Evolutionary conservation across 352 stramenopile species (phyloP).

Genomic region (Phytophthora palmivora): DNA sequence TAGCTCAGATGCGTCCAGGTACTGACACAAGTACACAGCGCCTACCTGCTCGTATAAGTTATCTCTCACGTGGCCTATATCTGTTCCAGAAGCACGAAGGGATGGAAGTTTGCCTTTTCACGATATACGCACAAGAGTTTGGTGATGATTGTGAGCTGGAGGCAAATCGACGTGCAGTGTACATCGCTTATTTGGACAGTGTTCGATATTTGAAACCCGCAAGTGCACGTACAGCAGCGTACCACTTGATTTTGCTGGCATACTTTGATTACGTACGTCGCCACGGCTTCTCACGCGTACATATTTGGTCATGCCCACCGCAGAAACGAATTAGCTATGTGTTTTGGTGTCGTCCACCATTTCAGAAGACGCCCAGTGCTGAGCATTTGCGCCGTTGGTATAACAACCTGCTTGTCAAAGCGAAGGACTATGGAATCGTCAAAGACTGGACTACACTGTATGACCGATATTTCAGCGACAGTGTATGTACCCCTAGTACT

Average conservation of each 20-base stretch:
- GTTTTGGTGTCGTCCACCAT: slow-evolving; percentile 96
- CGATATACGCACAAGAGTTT: slow-evolving; percentile 94
- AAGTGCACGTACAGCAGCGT: slow-evolving; percentile 90
- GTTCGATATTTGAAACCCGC: slow-evolving; percentile 83
- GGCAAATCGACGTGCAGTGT: slow-evolving; percentile 79
- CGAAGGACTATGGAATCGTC: slow-evolving; percentile 70
- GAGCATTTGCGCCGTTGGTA: slow-evolving; percentile 97
- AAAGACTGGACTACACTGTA: slow-evolving; percentile 72
- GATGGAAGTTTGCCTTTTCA: slow-evolving; percentile 97
- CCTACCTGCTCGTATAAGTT: slow-evolving; percentile 70
- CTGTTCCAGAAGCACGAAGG: slow-evolving; percentile 97
- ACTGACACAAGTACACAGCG: slow-evolving; percentile 46
- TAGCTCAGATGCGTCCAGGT: slow-evolving; percentile 45
- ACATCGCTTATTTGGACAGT: slow-evolving; percentile 89
- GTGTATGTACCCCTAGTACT: slow-evolving; percentile 11
- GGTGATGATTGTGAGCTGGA: slow-evolving; percentile 73
- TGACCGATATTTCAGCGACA: slow-evolving; percentile 65
- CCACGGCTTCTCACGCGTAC: slow-evolving; percentile 94
- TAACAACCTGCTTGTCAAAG: slow-evolving; percentile 81
- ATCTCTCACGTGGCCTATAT: slow-evolving; percentile 92
- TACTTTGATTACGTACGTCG: slow-evolving; percentile 96
- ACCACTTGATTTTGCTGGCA: slow-evolving; percentile 95
- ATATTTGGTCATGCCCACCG: slow-evolving; percentile 97
- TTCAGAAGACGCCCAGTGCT: slow-evolving; percentile 95
- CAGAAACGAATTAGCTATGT: slow-evolving; percentile 97